phyloP scores from a whole-genome alignment of 208 protist genomes.

The Novymonas esmeraldas region DNA sequence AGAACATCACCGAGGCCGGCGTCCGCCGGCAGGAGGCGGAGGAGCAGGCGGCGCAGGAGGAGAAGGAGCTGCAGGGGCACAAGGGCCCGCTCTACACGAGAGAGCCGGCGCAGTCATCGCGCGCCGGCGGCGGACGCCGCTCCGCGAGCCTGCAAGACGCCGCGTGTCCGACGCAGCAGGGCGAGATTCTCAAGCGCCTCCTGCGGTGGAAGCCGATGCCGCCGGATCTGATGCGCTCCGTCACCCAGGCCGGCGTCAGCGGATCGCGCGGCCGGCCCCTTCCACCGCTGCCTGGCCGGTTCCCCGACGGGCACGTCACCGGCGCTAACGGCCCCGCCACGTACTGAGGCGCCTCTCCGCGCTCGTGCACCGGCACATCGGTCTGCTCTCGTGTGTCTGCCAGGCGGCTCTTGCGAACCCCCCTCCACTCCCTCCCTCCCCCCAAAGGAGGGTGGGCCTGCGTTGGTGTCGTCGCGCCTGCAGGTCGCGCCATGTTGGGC shows the following conservation, averaged over 20 bases:
- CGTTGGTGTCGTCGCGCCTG: too few relatives aligned
- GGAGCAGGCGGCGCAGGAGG: conserved; percentile 44
- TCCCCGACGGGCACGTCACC: neutral
- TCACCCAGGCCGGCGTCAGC: conserved; percentile 36
- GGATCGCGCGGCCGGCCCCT: conserved; percentile 34
- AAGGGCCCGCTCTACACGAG: conserved; percentile 62
- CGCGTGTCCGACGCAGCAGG: conserved; percentile 43
- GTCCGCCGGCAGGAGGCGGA: conserved; percentile 54
- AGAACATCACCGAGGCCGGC: conserved; percentile 86
- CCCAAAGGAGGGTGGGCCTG: too few relatives aligned
- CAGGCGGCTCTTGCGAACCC: too few relatives aligned
- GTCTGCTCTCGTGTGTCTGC: too few relatives aligned
- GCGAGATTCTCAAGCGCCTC: conserved; percentile 66
- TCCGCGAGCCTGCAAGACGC: neutral
- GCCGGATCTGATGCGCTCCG: conserved; percentile 38
- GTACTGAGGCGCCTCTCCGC: neutral
- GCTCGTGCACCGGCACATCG: too few relatives aligned
- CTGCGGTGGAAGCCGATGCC: conserved; percentile 85
- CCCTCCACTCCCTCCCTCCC: too few relatives aligned
- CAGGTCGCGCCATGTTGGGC: too few relatives aligned
- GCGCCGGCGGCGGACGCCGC: neutral
- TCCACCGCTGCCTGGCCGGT: conserved; percentile 37
- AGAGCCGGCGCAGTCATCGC: conserved; percentile 10
- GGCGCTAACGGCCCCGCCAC: conserved; percentile 5
- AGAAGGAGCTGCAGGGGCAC: conserved; percentile 13